Evolutionary conservation across 2,329 filamentous ascomycete species (phyloP).

Genomic region (Microthyrium microscopicum): DNA sequence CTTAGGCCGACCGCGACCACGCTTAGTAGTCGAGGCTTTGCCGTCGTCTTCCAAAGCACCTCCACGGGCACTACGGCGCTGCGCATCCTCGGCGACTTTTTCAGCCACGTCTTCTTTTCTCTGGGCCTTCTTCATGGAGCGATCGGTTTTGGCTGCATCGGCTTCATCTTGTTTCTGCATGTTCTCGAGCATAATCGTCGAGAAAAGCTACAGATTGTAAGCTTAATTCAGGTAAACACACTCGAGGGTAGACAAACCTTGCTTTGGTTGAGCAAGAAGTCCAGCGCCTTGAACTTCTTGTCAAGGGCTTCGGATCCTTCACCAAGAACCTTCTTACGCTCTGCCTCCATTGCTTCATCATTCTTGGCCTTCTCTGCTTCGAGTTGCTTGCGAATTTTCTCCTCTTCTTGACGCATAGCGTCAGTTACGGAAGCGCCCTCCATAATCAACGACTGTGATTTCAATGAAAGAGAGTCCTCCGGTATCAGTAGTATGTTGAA

Average conservation of each 20-base stretch:
- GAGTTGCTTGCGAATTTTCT: constrained; percentile 25
- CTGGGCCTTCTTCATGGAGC: constrained; percentile 26
- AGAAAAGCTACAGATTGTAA: constrained; percentile 23
- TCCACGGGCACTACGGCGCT: constrained; percentile 27
- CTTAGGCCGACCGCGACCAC: constrained; percentile 22
- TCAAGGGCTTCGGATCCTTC: constrained; percentile 29
- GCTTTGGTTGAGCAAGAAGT: constrained; percentile 35
- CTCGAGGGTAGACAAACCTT: constrained; percentile 17
- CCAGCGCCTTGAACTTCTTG: constrained; percentile 34
- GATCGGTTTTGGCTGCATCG: constrained; percentile 28
- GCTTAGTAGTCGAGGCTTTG: constrained; percentile 7
- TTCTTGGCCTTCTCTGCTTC: constrained; percentile 28
- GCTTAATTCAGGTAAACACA: not conserved
- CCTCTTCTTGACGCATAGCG: constrained; percentile 29
- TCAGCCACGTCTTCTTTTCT: constrained; percentile 32
- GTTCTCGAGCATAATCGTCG: constrained; percentile 34
- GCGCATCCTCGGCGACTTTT: constrained; percentile 26
- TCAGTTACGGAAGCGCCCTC: constrained; percentile 16
- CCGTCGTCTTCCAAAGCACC: constrained; percentile 12
- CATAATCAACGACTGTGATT: not conserved
- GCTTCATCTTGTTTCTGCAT: constrained; percentile 35
- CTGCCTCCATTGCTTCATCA: constrained; percentile 25
- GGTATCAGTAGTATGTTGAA: no score
- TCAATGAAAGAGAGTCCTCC: not conserved
- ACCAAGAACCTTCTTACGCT: constrained; percentile 29